Conservation (phyloP, 2,329 filamentous ascomycete genomes). For the Acrocalymma vagum region DNA sequence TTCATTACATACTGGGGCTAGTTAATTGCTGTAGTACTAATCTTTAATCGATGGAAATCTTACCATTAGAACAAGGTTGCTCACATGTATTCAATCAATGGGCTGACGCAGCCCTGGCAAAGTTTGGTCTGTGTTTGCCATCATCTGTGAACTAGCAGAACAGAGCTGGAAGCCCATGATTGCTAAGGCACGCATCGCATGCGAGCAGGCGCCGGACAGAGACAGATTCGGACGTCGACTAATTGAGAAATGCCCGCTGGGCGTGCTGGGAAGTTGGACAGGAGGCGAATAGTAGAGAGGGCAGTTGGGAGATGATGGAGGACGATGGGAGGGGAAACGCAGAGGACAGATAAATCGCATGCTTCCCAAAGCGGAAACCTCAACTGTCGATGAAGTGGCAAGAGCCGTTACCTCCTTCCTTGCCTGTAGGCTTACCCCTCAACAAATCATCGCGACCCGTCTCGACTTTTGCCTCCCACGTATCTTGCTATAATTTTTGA, state of each 20-base stretch:
- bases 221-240: no score
- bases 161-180: no score
- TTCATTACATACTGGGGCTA: constrained; percentile 3
- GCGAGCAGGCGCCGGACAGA: no score
- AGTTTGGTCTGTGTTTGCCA: no score
- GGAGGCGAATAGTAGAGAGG: no score
- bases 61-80: constrained; percentile 2
- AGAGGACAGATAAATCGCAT: constrained; percentile 10
- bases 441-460: constrained; percentile 8
- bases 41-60: constrained; percentile 8
- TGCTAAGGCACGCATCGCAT: no score
- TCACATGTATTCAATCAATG: no score
- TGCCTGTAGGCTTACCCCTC: no score
- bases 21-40: constrained; percentile 8
- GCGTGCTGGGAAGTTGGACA: no score
- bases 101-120: no score
- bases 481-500: constrained; percentile 4
- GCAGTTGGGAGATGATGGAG: constrained; percentile 1
- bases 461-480: constrained; percentile 20
- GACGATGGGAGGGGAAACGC: constrained; percentile 3
- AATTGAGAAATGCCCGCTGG: no score
- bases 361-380: constrained; percentile 16
- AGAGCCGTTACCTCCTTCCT: constrained; percentile 16
- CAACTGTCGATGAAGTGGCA: constrained; percentile 24
- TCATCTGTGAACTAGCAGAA: no score